These are phyloP conservation scores for Morella rubra DNA, from an alignment of 306 rosid species.

Conservation along the genomic window DNA sequence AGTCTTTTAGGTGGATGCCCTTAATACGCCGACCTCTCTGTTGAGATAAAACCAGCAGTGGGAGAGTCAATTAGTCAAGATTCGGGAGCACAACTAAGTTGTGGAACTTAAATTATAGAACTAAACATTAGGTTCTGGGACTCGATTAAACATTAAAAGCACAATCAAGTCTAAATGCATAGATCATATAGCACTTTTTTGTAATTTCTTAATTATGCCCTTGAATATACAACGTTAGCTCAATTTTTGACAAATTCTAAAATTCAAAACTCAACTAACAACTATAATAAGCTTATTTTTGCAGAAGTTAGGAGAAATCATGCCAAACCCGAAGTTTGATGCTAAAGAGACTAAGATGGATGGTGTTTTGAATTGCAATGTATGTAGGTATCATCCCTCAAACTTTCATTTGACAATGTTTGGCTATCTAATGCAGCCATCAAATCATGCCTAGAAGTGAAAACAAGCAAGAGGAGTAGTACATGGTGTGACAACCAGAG, in stretches of 20 bases:
- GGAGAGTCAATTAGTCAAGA: too few species aligned
- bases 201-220: neutral
- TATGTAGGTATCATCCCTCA: neutral
- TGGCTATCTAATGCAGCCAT: neutral
- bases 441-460: neutral
- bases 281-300: neutral
- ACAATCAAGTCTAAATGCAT: neutral
- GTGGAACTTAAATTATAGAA: too few species aligned
- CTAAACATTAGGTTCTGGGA: too few species aligned
- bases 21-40: too few species aligned
- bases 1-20: too few species aligned
- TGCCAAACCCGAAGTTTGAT: constrained; percentile 1
- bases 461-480: neutral
- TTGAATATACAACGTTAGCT: neutral
- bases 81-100: too few species aligned
- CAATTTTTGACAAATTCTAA: neutral
- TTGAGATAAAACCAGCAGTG: too few species aligned
- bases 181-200: neutral
- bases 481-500: too few species aligned
- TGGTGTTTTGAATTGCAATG: neutral
- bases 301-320: neutral
- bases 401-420: constrained; percentile 14
- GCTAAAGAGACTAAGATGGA: neutral
- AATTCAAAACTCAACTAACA: neutral
- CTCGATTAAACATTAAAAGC: neutral